These are phyloP conservation scores for Hemisphaericaspora xylanilytica DNA, from an alignment of 1,139 yeast genomes.

Conservation along the genomic window DNA sequence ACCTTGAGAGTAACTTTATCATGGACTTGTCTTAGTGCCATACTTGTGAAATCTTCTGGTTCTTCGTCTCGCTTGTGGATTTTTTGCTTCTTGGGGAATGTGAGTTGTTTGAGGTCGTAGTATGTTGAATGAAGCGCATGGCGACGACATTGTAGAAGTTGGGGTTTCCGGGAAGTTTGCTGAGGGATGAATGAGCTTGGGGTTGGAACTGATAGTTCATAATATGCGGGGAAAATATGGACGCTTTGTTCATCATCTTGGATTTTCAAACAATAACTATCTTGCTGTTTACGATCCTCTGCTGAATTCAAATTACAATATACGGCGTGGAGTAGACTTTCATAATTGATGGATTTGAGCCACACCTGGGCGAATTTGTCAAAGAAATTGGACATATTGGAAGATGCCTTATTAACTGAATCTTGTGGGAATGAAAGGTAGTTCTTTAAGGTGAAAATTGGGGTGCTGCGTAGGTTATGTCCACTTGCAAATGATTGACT, in stretches of 20 bases:
- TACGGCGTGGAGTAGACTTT: slow-evolving; percentile 35
- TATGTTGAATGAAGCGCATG: neutral
- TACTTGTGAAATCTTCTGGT: slow-evolving; percentile 14
- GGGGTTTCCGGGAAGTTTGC: neutral
- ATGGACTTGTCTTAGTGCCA: slow-evolving; percentile 24
- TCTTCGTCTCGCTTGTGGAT: neutral
- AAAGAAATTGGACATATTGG: slow-evolving; percentile 32
- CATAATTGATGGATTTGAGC: slow-evolving; percentile 31
- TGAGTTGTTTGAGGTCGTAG: neutral
- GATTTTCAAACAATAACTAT: slow-evolving; percentile 41
- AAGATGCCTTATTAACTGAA: neutral
- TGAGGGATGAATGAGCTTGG: neutral
- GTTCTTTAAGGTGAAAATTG: slow-evolving; percentile 23
- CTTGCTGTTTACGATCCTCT: slow-evolving; percentile 9
- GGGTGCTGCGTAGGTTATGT: neutral
- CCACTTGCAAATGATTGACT: neutral
- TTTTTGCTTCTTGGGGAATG: neutral
- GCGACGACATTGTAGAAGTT: neutral
- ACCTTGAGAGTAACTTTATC: slow-evolving; percentile 19
- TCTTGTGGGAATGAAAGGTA: slow-evolving; percentile 18
- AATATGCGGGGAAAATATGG: slow-evolving; percentile 31
- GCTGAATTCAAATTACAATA: slow-evolving; percentile 34
- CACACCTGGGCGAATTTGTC: slow-evolving; percentile 42
- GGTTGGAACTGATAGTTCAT: slow-evolving; percentile 8
- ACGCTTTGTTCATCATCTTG: slow-evolving; percentile 24